These are phyloP conservation scores for Solanum hybrid DNA, from an alignment of 305 asterid genomes.

Conservation along the genomic window DNA sequence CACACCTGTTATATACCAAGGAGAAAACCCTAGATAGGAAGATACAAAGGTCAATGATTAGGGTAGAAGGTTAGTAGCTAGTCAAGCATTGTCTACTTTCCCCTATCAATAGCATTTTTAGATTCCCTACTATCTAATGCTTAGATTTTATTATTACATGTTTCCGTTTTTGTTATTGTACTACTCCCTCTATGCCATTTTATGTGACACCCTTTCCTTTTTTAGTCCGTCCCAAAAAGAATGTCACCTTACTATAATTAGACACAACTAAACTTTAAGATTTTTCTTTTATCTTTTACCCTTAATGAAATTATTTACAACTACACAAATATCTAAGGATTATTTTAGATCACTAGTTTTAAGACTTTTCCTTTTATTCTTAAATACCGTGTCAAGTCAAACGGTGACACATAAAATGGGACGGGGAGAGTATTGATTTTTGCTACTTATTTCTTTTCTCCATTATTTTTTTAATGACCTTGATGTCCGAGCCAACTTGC, in stretches of 20 bases:
- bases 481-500: background rate
- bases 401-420: background rate
- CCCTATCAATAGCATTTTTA: background rate
- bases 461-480: background rate
- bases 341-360: background rate
- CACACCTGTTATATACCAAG: background rate
- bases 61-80: too few relatives aligned
- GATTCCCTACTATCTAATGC: background rate
- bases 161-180: background rate
- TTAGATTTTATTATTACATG: background rate
- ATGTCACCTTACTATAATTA: background rate
- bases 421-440: background rate
- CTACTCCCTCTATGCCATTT: background rate
- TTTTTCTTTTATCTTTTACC: background rate
- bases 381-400: background rate
- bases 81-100: background rate
- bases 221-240: background rate
- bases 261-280: background rate
- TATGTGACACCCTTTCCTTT: background rate
- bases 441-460: background rate
- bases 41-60: background rate
- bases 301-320: background rate
- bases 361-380: background rate
- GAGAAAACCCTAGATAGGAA: background rate
- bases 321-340: background rate